Evolutionary conservation across 148 eudicot species (phyloP), one percentile per base, ranked within the genome.

Genomic region (Fagopyrum esculentum): DNA sequence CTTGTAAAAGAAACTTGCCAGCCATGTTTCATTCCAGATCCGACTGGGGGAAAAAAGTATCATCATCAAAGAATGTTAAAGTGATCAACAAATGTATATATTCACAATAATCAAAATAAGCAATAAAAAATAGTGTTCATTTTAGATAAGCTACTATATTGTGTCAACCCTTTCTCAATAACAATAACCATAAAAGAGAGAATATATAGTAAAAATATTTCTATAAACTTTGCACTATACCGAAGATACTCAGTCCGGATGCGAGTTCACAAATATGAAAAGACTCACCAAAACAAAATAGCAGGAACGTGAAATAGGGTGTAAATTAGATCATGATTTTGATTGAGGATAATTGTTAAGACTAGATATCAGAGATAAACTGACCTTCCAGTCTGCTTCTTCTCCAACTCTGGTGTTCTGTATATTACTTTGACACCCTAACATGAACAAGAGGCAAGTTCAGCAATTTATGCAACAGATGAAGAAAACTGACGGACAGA

Each of bases 1-100:
- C 81, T 93, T 90, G 89, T 89, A 93, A 79, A 93, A 93, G 90
- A 93, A 93, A 81, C 96, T 90, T 74, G 98, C 85, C 72, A 93
- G 81, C 98, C 98, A 93, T 26, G 98, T 93, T 81, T 93, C 98
- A 60, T 93, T 93, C 98, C 98, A 93, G 75, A 93, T 90, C 63
- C 98, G 98, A 84, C 98, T 93, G 76, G 11, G 50, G 74, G 71
- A 64, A 45, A 66, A 56, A 19, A 50, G 19, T 26, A 63, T 73
- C 35, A 15, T 40, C 16, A 51, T 56, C 15, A 74, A 26, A 46
- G 74, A 66, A 5, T 66, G 71, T 13, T 19, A 66, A 66, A 40
- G 4, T 35, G 40, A 35, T 40, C 6, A 15, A 6, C 3, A 55
- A 55, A 55, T 2, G 6, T 66, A 4, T 5, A 4, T 66, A 35